phyloP scores from a whole-genome alignment of 2,329 filamentous ascomycete genomes.

The Hirsutella minnesotensis region DNA sequence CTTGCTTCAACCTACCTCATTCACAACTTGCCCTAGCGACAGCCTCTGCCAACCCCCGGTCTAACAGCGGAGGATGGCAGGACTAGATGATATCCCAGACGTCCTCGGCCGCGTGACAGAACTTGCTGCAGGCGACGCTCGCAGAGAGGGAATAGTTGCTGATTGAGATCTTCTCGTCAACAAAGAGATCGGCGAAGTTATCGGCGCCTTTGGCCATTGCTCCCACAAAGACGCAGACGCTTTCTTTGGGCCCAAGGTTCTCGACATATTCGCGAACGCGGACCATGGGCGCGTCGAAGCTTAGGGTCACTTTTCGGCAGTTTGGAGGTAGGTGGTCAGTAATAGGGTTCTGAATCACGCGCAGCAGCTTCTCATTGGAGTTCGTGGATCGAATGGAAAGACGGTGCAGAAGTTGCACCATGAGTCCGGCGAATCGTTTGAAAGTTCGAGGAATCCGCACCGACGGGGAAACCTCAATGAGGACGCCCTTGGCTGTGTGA shows the following conservation, averaged over 20 bases:
- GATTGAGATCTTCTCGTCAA: constrained; percentile 96
- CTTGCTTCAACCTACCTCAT: not conserved
- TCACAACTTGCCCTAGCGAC: not conserved
- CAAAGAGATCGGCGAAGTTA: constrained; percentile 86
- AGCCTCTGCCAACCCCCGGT: not conserved
- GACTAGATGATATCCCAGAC: constrained; percentile 81
- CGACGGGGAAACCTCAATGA: constrained; percentile 96
- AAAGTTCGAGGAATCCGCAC: constrained; percentile 97
- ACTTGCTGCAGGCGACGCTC: constrained; percentile 98
- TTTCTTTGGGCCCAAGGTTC: constrained; percentile 67
- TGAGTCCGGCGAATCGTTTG: constrained; percentile 95
- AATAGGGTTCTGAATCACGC: constrained; percentile 96
- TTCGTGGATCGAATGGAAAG: constrained; percentile 93
- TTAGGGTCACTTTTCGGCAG: constrained; percentile 94
- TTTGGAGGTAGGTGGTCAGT: constrained; percentile 93
- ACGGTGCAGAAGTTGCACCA: constrained; percentile 94
- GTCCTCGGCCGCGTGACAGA: constrained; percentile 96
- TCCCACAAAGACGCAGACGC: constrained; percentile 93
- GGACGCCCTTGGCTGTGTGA: constrained; percentile 89
- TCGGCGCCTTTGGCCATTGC: constrained; percentile 97
- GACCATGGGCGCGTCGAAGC: constrained; percentile 82
- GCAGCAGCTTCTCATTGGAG: constrained; percentile 92
- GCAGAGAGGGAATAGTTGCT: constrained; percentile 96
- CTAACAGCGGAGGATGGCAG: not conserved
- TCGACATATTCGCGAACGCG: constrained; percentile 83